phyloP scores from a whole-genome alignment of 2,329 filamentous ascomycete species.

The Xylariales sp. region DNA sequence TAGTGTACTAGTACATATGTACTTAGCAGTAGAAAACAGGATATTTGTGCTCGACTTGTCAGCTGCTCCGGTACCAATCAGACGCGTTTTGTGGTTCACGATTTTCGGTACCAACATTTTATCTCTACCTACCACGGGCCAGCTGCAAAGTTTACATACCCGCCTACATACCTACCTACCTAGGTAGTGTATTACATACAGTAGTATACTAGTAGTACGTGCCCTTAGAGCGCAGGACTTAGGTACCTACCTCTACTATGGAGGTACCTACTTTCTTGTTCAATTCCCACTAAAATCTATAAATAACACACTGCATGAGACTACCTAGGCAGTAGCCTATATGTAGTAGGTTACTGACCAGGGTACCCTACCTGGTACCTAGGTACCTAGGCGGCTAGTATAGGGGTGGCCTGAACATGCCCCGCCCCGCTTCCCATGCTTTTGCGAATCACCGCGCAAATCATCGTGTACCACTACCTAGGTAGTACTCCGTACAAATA shows the following conservation, averaged over 20 bases:
- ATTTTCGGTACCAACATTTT: background rate
- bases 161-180: too few relatives aligned
- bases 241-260: too few relatives aligned
- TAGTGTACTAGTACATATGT: too few relatives aligned
- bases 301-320: conserved; percentile 39
- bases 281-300: conserved; percentile 35
- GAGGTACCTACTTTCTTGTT: background rate
- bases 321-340: conserved; percentile 18
- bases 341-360: background rate
- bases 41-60: background rate
- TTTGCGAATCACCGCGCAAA: conserved; percentile 21
- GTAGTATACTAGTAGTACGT: too few relatives aligned
- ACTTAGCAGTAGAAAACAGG: background rate
- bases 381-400: too few relatives aligned
- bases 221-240: too few relatives aligned
- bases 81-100: conserved; percentile 2
- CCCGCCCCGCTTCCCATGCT: conserved; percentile 8
- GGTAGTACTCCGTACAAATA: too few relatives aligned
- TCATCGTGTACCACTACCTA: too few relatives aligned
- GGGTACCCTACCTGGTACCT: too few relatives aligned
- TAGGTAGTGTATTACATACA: too few relatives aligned
- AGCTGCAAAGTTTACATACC: too few relatives aligned
- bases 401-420: conserved; percentile 13
- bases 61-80: background rate
- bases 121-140: too few relatives aligned